Conservation (phyloP, 2,329 filamentous ascomycete species). For the Penicillium sp. region DNA sequence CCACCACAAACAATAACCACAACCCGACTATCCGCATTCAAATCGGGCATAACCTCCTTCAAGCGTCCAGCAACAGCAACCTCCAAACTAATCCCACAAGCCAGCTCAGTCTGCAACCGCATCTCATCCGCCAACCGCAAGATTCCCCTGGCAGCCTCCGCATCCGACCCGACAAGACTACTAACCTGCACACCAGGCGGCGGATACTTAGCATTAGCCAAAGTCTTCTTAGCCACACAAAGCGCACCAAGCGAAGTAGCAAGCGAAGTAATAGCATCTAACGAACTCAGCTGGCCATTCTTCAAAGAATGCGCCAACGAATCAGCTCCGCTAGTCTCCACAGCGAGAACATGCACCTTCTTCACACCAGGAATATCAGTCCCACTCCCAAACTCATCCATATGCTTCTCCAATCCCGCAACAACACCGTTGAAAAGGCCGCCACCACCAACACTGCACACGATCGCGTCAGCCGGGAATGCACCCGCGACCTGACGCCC, state of each 20-base stretch:
- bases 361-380: neutral
- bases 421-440: slow-evolving; percentile 74
- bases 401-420: slow-evolving; percentile 55
- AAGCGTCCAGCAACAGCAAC: slow-evolving; percentile 26
- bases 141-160: slow-evolving; percentile 74
- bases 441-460: slow-evolving; percentile 77
- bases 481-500: neutral
- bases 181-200: slow-evolving; percentile 47
- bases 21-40: slow-evolving; percentile 34
- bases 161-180: slow-evolving; percentile 66
- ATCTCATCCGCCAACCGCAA: slow-evolving; percentile 76
- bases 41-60: slow-evolving; percentile 25
- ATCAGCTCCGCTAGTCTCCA: slow-evolving; percentile 73
- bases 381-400: slow-evolving; percentile 3
- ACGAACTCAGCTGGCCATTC: slow-evolving; percentile 55
- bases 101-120: slow-evolving; percentile 73
- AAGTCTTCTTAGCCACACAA: slow-evolving; percentile 63
- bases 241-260: slow-evolving; percentile 71
- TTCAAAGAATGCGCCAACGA: slow-evolving; percentile 63
- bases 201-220: slow-evolving; percentile 58
- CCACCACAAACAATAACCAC: slow-evolving; percentile 45
- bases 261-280: slow-evolving; percentile 69
- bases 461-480: slow-evolving; percentile 64
- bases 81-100: slow-evolving; percentile 76
- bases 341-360: slow-evolving; percentile 57